A percentile compares a stretch with the other conserved stretches of the same genome.
These are phyloP conservation scores for Peribolospora kevripleyi DNA, from an alignment of 768 basidiomycete species.

Conservation along the genomic window DNA sequence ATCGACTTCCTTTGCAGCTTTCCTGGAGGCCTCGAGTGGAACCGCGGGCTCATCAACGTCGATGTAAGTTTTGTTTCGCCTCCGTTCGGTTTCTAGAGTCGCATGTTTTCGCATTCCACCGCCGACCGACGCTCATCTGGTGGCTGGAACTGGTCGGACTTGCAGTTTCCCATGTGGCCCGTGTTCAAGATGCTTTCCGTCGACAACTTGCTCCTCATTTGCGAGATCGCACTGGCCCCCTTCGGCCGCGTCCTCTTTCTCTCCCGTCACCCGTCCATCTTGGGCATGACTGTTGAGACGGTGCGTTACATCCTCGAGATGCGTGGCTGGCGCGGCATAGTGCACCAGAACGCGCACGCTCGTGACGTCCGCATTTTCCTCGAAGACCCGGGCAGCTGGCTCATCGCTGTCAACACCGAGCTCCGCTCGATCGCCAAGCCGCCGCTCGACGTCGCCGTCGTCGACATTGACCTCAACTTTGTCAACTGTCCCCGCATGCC, in stretches of 20 bases:
- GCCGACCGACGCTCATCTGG: slow-evolving; percentile 1
- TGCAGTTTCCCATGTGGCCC: slow-evolving; percentile 72
- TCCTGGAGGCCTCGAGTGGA: no score
- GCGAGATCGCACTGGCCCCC: slow-evolving; percentile 76
- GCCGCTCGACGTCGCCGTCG: slow-evolving; percentile 56
- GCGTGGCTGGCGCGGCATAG: slow-evolving; percentile 77
- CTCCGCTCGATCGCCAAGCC: slow-evolving; percentile 55
- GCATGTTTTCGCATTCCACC: not conserved
- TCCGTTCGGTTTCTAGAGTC: not conserved
- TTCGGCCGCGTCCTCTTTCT: slow-evolving; percentile 68
- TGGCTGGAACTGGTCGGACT: not conserved
- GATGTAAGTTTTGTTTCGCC: not conserved
- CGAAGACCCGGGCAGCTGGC: slow-evolving; percentile 89
- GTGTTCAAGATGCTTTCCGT: slow-evolving; percentile 76
- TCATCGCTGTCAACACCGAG: slow-evolving; percentile 71
- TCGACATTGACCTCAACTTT: slow-evolving; percentile 41
- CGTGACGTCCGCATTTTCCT: slow-evolving; percentile 81
- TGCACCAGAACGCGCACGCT: slow-evolving; percentile 55
- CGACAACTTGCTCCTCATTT: slow-evolving; percentile 74
- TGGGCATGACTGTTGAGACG: slow-evolving; percentile 73
- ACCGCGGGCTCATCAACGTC: not conserved
- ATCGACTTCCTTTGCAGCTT: no score
- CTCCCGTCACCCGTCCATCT: slow-evolving; percentile 74
- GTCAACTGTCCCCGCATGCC: not conserved
- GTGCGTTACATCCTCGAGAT: slow-evolving; percentile 77